Evolutionary conservation across 2,329 filamentous ascomycete genomes (phyloP).

Genomic region (Dactylellina drechsleri): DNA sequence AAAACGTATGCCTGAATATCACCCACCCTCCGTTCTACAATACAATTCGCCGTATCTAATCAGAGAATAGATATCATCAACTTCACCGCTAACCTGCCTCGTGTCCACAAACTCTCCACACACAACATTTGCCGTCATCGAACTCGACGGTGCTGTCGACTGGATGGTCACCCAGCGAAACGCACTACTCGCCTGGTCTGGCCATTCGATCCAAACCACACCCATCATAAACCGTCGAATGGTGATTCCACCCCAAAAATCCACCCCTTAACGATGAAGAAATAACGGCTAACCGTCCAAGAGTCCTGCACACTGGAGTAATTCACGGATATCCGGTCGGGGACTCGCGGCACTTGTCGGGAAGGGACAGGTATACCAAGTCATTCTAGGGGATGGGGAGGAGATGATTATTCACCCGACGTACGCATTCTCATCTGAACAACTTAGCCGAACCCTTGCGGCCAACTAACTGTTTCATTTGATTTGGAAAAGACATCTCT

Average conservation of each 20-base stretch:
- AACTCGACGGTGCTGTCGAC: slow-evolving; percentile 91
- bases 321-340: slow-evolving; percentile 84
- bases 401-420: slow-evolving; percentile 89
- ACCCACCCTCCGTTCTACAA: background rate
- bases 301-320: slow-evolving; percentile 88
- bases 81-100: slow-evolving; percentile 85
- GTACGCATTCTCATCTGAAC: slow-evolving; percentile 60
- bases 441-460: too few species aligned
- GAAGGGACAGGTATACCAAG: slow-evolving; percentile 87
- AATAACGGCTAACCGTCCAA: slow-evolving; percentile 63
- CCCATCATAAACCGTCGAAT: slow-evolving; percentile 79
- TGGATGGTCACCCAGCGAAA: slow-evolving; percentile 92
- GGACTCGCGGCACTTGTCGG: slow-evolving; percentile 86
- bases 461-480: background rate
- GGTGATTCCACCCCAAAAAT: slow-evolving; percentile 61
- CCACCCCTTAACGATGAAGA: background rate
- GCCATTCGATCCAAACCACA: slow-evolving; percentile 80
- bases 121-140: slow-evolving; percentile 86
- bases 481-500: slow-evolving; percentile 72
- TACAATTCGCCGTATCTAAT: background rate
- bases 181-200: slow-evolving; percentile 94
- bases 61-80: slow-evolving; percentile 67
- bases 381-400: slow-evolving; percentile 82
- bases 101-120: slow-evolving; percentile 87
- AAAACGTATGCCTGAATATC: slow-evolving; percentile 65